phyloP scores from a whole-genome alignment of 225 moss, liverwort and hornwort genomes.

The Sphagnum tenellum region DNA sequence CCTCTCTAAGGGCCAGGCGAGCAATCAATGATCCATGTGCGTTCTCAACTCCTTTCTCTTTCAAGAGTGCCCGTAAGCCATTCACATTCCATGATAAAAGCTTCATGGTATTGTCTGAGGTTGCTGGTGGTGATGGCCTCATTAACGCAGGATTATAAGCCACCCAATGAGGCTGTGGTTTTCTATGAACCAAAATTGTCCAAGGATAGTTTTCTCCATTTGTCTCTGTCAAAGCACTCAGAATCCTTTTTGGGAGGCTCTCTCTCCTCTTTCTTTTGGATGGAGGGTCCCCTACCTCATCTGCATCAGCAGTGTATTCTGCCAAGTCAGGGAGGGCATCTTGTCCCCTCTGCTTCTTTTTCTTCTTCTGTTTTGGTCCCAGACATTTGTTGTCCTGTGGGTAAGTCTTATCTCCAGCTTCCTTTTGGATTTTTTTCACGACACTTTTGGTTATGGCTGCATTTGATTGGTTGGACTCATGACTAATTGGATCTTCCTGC shows the following conservation, averaged over 20 bases:
- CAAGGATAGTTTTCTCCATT: constrained; percentile 43
- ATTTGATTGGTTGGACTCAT: background rate
- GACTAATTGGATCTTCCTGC: too few relatives aligned
- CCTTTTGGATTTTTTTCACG: constrained; percentile 1
- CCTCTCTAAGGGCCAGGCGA: constrained; percentile 51
- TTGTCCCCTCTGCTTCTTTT: too few relatives aligned
- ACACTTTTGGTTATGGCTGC: background rate
- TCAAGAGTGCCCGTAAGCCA: constrained; percentile 78
- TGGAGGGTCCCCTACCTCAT: constrained; percentile 15
- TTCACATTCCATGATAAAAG: constrained; percentile 96
- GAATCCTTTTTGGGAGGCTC: background rate
- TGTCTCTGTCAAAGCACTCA: constrained; percentile 12
- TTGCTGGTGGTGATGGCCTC: constrained; percentile 39
- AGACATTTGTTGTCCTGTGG: background rate
- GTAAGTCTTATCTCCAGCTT: constrained; percentile 1
- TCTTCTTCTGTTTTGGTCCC: too few relatives aligned
- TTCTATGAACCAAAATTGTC: constrained; percentile 70
- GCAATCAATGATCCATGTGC: constrained; percentile 52
- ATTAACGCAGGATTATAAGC: constrained; percentile 71
- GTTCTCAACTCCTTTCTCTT: constrained; percentile 58
- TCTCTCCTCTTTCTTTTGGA: constrained; percentile 4
- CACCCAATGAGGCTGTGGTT: constrained; percentile 50
- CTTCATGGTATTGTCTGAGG: constrained; percentile 44
- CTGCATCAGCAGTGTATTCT: background rate
- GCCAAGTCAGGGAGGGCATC: background rate